A percentile compares a stretch with the other conserved stretches of the same genome.
Evolutionary conservation across 768 basidiomycete species (phyloP).

Genomic region (Lentinus brumalis): DNA sequence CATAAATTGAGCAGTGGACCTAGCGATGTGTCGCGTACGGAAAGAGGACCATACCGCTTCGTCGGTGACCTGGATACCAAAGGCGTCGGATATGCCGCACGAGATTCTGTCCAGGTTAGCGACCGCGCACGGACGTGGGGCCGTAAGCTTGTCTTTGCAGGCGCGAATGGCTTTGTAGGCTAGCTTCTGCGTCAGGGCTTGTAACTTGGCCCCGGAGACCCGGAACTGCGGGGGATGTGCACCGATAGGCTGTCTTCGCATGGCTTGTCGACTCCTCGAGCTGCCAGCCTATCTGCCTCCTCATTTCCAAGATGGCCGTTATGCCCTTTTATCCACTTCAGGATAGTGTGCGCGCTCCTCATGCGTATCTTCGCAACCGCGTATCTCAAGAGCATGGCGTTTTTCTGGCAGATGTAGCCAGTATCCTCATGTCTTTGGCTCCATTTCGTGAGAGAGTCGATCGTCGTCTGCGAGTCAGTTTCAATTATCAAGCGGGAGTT

Average conservation of each 20-base stretch:
- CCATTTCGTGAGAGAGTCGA: conserved; percentile 16
- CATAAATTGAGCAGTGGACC: too few species aligned
- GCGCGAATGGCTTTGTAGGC: background rate
- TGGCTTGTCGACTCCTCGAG: background rate
- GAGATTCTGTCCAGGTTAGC: background rate
- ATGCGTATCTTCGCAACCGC: background rate
- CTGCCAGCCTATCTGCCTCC: background rate
- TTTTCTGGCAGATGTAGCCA: conserved; percentile 27
- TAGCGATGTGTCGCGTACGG: too few species aligned
- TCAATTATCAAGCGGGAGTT: background rate
- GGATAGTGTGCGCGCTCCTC: background rate
- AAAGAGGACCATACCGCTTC: too few species aligned
- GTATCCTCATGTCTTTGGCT: conserved; percentile 26
- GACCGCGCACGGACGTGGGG: background rate
- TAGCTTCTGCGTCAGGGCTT: background rate
- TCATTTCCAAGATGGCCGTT: background rate
- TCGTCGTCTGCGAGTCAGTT: conserved; percentile 26
- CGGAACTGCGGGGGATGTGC: background rate
- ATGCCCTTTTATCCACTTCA: conserved; percentile 9
- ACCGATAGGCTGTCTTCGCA: background rate
- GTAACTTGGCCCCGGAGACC: background rate
- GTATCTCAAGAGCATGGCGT: conserved; percentile 5
- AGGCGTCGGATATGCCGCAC: too few species aligned
- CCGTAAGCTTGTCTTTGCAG: background rate
- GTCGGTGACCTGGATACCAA: too few species aligned